These are phyloP conservation scores for Tetrapisispora fleetii DNA, from an alignment of 805 yeast genomes.

Conservation along the genomic window DNA sequence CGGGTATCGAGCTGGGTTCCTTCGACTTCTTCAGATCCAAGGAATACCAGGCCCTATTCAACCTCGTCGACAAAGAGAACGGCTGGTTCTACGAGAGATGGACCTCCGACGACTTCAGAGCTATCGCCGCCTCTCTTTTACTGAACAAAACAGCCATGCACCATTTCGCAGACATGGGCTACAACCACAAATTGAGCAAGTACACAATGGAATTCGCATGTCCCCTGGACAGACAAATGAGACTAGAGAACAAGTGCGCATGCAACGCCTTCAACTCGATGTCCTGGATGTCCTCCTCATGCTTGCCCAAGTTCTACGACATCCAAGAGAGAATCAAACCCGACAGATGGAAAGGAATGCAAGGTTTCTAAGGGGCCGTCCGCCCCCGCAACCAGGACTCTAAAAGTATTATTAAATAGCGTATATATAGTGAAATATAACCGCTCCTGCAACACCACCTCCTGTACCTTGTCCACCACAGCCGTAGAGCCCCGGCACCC, in stretches of 20 bases:
- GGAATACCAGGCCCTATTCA: constrained; percentile 53
- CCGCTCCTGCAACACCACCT: too few species aligned
- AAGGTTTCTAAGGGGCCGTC: background rate
- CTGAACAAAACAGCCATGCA: constrained; percentile 58
- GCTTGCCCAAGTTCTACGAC: constrained; percentile 4
- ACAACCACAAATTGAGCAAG: constrained; percentile 37
- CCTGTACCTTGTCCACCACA: too few species aligned
- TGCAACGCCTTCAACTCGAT: constrained; percentile 1
- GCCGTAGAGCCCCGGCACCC: too few species aligned
- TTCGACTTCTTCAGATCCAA: constrained; percentile 69
- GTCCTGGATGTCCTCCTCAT: constrained; percentile 3
- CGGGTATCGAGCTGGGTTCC: constrained; percentile 75
- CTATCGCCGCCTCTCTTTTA: constrained; percentile 59
- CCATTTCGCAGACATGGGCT: constrained; percentile 80
- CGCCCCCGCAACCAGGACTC: too few species aligned
- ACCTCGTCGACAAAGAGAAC: constrained; percentile 53
- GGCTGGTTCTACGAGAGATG: constrained; percentile 83
- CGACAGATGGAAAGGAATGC: background rate
- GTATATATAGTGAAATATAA: too few species aligned
- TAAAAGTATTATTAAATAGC: too few species aligned
- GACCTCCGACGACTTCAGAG: constrained; percentile 89
- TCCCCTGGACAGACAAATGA: constrained; percentile 32
- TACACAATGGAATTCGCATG: constrained; percentile 68
- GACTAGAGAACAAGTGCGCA: constrained; percentile 2
- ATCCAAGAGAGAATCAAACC: constrained; percentile 1